These are phyloP conservation scores for Ambispora gerdemannii DNA, from an alignment of 192 early-diverging fungal species.

Conservation along the genomic window DNA sequence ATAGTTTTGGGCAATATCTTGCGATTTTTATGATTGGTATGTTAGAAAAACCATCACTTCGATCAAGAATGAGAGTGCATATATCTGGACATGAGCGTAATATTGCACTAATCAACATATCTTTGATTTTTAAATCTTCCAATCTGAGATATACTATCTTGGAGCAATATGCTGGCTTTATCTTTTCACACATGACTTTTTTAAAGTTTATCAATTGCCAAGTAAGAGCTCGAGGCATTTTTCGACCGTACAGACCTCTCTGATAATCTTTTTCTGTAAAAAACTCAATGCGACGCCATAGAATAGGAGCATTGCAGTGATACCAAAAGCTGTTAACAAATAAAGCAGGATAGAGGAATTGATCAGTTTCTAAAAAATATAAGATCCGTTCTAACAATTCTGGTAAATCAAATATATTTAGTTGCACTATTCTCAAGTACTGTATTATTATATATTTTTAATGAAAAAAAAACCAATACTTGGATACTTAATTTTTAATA, in stretches of 20 bases:
- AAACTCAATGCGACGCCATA: constrained; percentile 24
- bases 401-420: constrained; percentile 28
- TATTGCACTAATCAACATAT: constrained; percentile 27
- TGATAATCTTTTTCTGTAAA: constrained; percentile 20
- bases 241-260: background rate
- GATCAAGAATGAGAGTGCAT: constrained; percentile 28
- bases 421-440: constrained; percentile 9
- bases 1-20: background rate
- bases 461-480: constrained; percentile 21
- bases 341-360: constrained; percentile 23
- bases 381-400: constrained; percentile 25
- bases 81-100: constrained; percentile 22
- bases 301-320: constrained; percentile 22
- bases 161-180: constrained; percentile 14
- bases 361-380: constrained; percentile 22
- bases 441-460: constrained; percentile 21
- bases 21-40: constrained; percentile 27
- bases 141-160: constrained; percentile 21
- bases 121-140: constrained; percentile 20
- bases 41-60: constrained; percentile 12
- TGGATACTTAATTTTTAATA: constrained; percentile 21
- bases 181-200: constrained; percentile 3
- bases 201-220: constrained; percentile 16
- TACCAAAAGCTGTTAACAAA: constrained; percentile 24
- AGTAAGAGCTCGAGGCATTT: constrained; percentile 11